Evolutionary conservation across 2,329 filamentous ascomycete genomes (phyloP), one percentile per base, ranked within the genome.

Genomic region (Pseudogymnoascus sp.): DNA sequence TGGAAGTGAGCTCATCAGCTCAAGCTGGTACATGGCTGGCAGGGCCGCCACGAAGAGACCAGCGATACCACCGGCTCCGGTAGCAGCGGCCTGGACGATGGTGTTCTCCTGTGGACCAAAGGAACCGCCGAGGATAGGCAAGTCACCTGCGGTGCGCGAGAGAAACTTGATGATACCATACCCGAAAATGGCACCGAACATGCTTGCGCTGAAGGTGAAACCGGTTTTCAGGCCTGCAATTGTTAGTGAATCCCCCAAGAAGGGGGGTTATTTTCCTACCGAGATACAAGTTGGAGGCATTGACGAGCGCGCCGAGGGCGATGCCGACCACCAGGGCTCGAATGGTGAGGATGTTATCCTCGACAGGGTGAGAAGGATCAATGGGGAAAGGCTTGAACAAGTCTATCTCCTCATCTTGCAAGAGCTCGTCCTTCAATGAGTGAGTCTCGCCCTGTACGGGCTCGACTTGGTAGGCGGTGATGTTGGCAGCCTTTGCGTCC

Each of bases 41-140:
- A 86, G 77, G 66, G 81, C 84, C 23, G 82, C 83, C 21, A 86
- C 78, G 69, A 86, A 87, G 66, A 86, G 78, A 65, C 77, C 79
- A 21, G 79, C 77, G 65, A 86, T 76, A 65, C 83, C 83, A 65
- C 83, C 84, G 11, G 84, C 81, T 53, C 83, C 83, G 2, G 82
- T 84, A 4, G 84, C 84, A 59, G 82, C 75, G 2, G 84, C 83
- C 70, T 86, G 83, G 63, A 85, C 77, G 68, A 86, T 85, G 68
- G 81, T 83, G 75, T 86, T 86, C 71, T 86, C 84, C 68, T 83
- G 82, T 9, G 84, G 83, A 1, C 84, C 84, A 65, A 86, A 85
- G 31, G 72, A 72, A 2, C 78, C 79, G 21, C 83, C 83, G 7
- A 86, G 73, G 44, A 81, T 75, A 2, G 82, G 82, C 60, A 84